Percentiles rank a stretch among this genome's conserved stretches.
phyloP scores from a whole-genome alignment of 805 yeast species.

The Hanseniaspora nectarophila region DNA sequence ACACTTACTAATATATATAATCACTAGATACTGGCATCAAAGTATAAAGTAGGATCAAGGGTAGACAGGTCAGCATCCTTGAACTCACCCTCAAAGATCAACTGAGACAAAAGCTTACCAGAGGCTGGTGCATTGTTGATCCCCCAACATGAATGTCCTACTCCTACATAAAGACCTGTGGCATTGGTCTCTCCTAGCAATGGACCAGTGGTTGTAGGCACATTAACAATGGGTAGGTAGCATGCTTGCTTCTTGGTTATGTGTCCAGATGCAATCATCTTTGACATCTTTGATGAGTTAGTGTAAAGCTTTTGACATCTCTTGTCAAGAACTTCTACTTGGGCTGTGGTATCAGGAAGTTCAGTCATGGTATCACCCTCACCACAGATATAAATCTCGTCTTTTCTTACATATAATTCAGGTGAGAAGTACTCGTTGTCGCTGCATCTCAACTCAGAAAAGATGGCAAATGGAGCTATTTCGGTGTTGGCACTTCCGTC shows the following conservation, averaged over 20 bases:
- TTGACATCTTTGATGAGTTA: conserved; percentile 66
- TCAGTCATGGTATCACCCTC: conserved; percentile 88
- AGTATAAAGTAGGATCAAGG: conserved; percentile 74
- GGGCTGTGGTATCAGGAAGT: conserved; percentile 88
- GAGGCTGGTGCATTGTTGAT: conserved; percentile 96
- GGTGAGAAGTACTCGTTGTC: conserved; percentile 66
- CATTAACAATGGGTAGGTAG: conserved; percentile 86
- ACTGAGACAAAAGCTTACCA: conserved; percentile 83
- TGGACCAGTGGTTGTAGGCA: conserved; percentile 87
- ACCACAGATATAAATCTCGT: conserved; percentile 94
- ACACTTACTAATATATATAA: background rate
- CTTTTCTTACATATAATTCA: conserved; percentile 86
- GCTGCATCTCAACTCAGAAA: conserved; percentile 78
- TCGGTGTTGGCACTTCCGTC: conserved; percentile 33
- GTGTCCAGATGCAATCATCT: conserved; percentile 58
- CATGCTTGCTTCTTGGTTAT: conserved; percentile 84
- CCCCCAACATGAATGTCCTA: conserved; percentile 98
- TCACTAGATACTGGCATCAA: conserved; percentile 51
- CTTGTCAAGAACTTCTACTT: conserved; percentile 74
- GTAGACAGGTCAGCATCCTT: conserved; percentile 67
- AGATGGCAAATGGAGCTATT: conserved; percentile 87
- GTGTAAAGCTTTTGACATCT: conserved; percentile 80
- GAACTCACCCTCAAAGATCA: conserved; percentile 72
- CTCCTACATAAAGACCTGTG: conserved; percentile 60
- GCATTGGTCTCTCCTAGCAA: conserved; percentile 89